These are phyloP conservation scores for Penicillium sp. DNA, from an alignment of 2,329 filamentous ascomycete genomes.

Conservation along the genomic window DNA sequence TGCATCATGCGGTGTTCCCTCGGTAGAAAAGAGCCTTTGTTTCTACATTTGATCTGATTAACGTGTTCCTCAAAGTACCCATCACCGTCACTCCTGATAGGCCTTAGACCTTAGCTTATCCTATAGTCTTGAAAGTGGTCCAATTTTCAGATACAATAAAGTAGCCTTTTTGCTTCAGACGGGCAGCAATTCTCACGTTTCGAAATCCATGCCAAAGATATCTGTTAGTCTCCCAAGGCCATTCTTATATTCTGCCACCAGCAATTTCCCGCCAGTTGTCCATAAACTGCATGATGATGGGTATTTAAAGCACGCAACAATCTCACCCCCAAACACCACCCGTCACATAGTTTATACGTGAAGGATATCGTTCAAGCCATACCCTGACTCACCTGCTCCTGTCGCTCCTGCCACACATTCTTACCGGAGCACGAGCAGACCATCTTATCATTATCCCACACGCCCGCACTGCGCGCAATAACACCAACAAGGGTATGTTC, in stretches of 20 bases:
- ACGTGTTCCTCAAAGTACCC: too few relatives aligned
- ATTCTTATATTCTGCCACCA: neutral
- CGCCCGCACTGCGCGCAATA: conserved; percentile 90
- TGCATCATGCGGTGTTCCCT: neutral
- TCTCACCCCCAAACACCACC: neutral
- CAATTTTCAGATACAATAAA: too few relatives aligned
- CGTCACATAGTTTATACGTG: neutral
- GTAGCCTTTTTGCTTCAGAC: too few relatives aligned
- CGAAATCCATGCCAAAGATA: neutral
- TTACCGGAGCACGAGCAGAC: conserved; percentile 98
- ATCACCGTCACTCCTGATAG: too few relatives aligned
- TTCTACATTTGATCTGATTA: neutral
- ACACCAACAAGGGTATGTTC: conserved; percentile 86
- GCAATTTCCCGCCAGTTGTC: neutral
- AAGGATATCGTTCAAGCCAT: conserved; percentile 65
- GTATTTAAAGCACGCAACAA: conserved; percentile 6
- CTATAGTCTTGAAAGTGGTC: too few relatives aligned
- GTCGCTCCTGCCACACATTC: conserved; percentile 95
- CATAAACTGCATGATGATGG: conserved; percentile 1
- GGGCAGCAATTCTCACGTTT: too few relatives aligned
- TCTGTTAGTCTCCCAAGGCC: neutral
- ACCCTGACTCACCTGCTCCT: conserved; percentile 82
- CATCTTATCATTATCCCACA: conserved; percentile 98
- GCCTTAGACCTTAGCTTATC: too few relatives aligned
- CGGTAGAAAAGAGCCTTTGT: neutral